A percentile compares a stretch with the other conserved stretches of the same genome.
Conservation (phyloP, 192 early-diverging fungal genomes). For the Globomyces pollinis-pini region DNA sequence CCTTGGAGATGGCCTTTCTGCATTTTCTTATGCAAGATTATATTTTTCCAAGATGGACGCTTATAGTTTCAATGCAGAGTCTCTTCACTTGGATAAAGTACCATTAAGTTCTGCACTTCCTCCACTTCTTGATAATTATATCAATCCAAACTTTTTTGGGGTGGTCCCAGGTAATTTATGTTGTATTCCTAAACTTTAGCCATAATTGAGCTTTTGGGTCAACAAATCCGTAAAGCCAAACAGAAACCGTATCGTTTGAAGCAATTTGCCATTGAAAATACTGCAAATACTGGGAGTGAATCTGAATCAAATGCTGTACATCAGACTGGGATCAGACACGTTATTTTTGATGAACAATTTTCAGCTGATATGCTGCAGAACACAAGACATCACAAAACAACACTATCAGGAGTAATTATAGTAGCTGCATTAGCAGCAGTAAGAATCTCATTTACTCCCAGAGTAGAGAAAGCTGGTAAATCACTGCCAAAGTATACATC, state of each 20-base stretch:
- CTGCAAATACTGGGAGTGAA: too few relatives aligned
- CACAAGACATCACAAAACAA: slow-evolving; percentile 15
- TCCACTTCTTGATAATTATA: slow-evolving; percentile 38
- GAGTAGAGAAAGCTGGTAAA: slow-evolving; percentile 1
- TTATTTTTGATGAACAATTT: slow-evolving; percentile 10
- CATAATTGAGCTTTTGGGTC: neutral
- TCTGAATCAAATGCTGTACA: neutral
- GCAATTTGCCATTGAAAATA: neutral
- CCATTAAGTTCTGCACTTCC: slow-evolving; percentile 17
- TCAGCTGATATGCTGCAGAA: neutral
- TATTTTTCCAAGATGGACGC: slow-evolving; percentile 18
- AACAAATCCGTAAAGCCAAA: neutral
- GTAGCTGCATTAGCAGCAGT: slow-evolving; percentile 34
- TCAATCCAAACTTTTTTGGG: slow-evolving; percentile 29
- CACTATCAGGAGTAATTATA: slow-evolving; percentile 32
- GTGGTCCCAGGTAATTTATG: slow-evolving; percentile 28
- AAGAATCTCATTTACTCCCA: slow-evolving; percentile 1
- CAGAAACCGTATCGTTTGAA: neutral
- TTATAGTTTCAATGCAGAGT: slow-evolving; percentile 9
- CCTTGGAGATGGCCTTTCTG: slow-evolving; percentile 37
- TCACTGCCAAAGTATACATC: slow-evolving; percentile 32
- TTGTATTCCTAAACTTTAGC: neutral
- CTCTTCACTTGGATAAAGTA: slow-evolving; percentile 20
- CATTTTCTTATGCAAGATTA: slow-evolving; percentile 27
- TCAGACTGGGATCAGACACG: neutral